Percentiles rank a stretch among this genome's conserved stretches.
phyloP scores from a whole-genome alignment of 768 basidiomycete species.

The Galerina sulciceps region DNA sequence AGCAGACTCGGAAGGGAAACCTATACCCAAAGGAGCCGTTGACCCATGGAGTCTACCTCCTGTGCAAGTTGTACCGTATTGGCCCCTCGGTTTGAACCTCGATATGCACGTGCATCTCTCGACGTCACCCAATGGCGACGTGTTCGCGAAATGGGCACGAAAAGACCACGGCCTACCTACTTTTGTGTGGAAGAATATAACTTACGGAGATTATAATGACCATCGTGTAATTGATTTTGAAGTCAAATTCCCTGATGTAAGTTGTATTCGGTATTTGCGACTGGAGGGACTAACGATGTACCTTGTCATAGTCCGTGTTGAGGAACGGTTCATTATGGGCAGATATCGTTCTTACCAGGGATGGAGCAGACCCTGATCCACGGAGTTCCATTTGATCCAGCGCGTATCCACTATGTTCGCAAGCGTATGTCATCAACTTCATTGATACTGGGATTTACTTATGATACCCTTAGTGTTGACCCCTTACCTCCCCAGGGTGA shows the following conservation, averaged over 20 bases:
- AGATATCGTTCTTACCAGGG: constrained; percentile 75
- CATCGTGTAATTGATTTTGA: constrained; percentile 56
- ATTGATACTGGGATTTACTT: background rate
- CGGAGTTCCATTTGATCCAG: constrained; percentile 54
- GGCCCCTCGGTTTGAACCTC: constrained; percentile 62
- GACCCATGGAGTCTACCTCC: constrained; percentile 61
- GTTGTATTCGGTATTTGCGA: constrained; percentile 15
- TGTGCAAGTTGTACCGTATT: constrained; percentile 54
- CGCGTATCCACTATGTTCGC: constrained; percentile 69
- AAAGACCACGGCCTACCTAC: constrained; percentile 59
- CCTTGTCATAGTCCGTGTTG: constrained; percentile 61
- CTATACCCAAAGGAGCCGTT: constrained; percentile 29
- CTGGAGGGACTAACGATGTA: background rate
- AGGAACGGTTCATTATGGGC: constrained; percentile 84
- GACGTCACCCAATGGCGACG: constrained; percentile 62
- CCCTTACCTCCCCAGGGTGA: constrained; percentile 76
- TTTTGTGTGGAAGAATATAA: constrained; percentile 79
- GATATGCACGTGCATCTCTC: constrained; percentile 79
- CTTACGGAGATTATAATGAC: constrained; percentile 78
- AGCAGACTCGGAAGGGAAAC: constrained; percentile 12
- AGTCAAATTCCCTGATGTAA: constrained; percentile 71
- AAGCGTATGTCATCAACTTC: constrained; percentile 58
- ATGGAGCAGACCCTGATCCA: constrained; percentile 70
- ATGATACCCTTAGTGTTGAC: constrained; percentile 68
- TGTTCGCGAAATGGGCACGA: constrained; percentile 61